phyloP scores from a whole-genome alignment of 2,329 filamentous ascomycete species.

The Pseudocercospora ulei region DNA sequence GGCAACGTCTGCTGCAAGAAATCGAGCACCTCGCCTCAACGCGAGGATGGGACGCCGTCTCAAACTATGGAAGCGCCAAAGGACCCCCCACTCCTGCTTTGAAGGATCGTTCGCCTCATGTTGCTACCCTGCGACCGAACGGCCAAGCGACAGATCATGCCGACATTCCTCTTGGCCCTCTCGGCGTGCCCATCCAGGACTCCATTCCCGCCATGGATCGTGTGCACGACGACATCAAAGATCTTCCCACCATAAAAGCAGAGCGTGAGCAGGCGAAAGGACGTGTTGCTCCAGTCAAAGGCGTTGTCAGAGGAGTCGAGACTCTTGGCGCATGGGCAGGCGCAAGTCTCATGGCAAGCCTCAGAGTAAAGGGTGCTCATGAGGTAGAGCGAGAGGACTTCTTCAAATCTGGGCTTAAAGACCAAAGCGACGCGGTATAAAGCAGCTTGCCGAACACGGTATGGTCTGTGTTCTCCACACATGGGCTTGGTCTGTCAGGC shows the following conservation, averaged over 20 bases:
- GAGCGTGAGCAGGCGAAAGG: slow-evolving; percentile 42
- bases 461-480: neutral
- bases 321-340: slow-evolving; percentile 66
- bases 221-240: slow-evolving; percentile 30
- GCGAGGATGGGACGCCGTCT: slow-evolving; percentile 67
- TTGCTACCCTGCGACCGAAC: slow-evolving; percentile 8
- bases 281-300: slow-evolving; percentile 42
- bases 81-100: slow-evolving; percentile 14
- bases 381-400: slow-evolving; percentile 64
- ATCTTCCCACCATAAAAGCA: slow-evolving; percentile 49
- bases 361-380: slow-evolving; percentile 59
- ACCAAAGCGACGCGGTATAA: slow-evolving; percentile 17
- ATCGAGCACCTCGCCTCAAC: slow-evolving; percentile 56
- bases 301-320: slow-evolving; percentile 56
- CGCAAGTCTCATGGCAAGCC: slow-evolving; percentile 58
- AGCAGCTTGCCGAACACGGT: neutral
- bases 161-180: slow-evolving; percentile 16
- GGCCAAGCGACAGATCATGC: slow-evolving; percentile 6
- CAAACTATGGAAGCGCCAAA: slow-evolving; percentile 52
- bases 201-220: slow-evolving; percentile 22
- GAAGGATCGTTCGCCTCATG: slow-evolving; percentile 21
- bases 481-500: slow-evolving; percentile 3
- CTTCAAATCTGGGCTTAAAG: slow-evolving; percentile 52
- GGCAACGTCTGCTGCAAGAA: slow-evolving; percentile 65
- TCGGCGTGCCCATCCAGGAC: slow-evolving; percentile 26